A percentile compares a stretch with the other conserved stretches of the same genome.
These are phyloP conservation scores for Penicillium sp. DNA, from an alignment of 2,329 filamentous ascomycete genomes.

Conservation along the genomic window DNA sequence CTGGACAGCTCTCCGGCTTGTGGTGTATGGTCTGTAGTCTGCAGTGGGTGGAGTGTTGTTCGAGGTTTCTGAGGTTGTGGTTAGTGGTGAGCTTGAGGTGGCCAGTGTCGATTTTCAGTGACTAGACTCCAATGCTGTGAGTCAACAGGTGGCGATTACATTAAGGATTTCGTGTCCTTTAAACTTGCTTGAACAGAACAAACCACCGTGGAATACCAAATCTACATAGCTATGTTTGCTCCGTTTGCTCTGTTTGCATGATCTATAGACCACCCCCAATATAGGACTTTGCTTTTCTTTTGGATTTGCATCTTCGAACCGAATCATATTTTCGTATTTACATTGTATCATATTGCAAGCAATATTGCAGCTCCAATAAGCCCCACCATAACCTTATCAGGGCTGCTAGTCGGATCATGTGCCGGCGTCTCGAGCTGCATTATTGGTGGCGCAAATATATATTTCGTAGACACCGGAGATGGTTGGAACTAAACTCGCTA, in stretches of 20 bases:
- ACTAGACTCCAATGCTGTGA: slow-evolving; percentile 1
- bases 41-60: neutral
- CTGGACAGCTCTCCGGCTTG: neutral
- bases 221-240: neutral
- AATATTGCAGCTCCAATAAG: neutral
- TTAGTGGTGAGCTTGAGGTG: neutral
- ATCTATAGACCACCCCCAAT: too few relatives aligned
- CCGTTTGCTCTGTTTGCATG: neutral
- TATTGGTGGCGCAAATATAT: too few relatives aligned
- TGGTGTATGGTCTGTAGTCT: neutral
- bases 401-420: neutral
- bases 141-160: slow-evolving; percentile 1
- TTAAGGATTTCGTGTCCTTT: slow-evolving; percentile 7
- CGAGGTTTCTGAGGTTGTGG: neutral
- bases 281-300: too few relatives aligned
- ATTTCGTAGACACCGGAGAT: too few relatives aligned
- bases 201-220: neutral
- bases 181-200: neutral
- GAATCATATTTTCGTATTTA: too few relatives aligned
- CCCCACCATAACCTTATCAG: neutral
- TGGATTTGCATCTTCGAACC: too few relatives aligned
- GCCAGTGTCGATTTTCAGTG: neutral
- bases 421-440: too few relatives aligned
- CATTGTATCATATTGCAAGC: neutral
- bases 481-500: too few relatives aligned